Evolutionary conservation across 805 yeast species (phyloP), one percentile per base, ranked within the genome.

Genomic region (Candida fluviatilis): DNA sequence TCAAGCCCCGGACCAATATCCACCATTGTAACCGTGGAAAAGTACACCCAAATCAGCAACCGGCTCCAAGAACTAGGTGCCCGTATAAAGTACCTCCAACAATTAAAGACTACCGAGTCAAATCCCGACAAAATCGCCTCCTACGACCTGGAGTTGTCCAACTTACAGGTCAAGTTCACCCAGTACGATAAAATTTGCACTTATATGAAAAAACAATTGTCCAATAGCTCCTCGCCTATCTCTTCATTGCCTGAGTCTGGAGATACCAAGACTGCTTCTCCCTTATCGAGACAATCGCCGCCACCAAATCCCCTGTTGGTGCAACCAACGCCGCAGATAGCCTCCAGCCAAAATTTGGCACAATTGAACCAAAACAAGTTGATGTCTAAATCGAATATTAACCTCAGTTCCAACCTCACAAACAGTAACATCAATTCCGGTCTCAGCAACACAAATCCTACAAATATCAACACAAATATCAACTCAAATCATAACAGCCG

Each of bases 111-210:
- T 28, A 58, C 70, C 15, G 64, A 65, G 10, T 67, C 65, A 34
- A 76, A 76, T 50, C 76, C 76, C 43, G 58, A 61, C 12, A 71
- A 72, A 26, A 36, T 34, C 10, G 26, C 27, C 10, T 6, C 8
- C 12, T 17, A 26, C 8, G 38, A 38, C 23, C 35, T 38, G 27
- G 38, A 41, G 36, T 26, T 42, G 7, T 18, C 18, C 4, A 41
- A 38, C n/a, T 50, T 75, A 41, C 71, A 62, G 39, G 59, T 56
- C 28, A 71, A 76, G 38, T 67, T 69, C 43, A 66, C 69, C 15
- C 71, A 71, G 31, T 76, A 72, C 48, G 73, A 71, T 40, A 69
- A 69, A 40, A 69, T 71, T 36, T 80, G 80, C 1, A 51, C 64
- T 25, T 73, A 70, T 47, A 60, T 76, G 66, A 60, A 63, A 31